Base-by-base conservation (phyloP, 129 eudicot species). In the Helianthus annuus region DNA sequence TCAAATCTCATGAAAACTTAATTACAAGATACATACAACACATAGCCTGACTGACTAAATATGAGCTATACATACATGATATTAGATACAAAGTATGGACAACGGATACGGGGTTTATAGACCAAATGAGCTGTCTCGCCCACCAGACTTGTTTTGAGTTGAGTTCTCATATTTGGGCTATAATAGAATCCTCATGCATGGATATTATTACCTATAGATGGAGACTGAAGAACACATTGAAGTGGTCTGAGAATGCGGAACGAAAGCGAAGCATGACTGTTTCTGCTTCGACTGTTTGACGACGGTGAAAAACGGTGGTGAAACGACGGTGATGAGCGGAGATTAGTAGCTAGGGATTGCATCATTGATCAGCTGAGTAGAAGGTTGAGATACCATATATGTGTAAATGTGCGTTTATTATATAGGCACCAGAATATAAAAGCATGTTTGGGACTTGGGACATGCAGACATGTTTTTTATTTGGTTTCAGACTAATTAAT, bases 181-280 rank as follows among this genome's bases (percentile, higher is more conserved):
- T 27, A 27, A 27, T 2, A 27, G 32, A 27, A 27, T 19, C 22
- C 22, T 27, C 10, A 24, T 1, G 59, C 11, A 38, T 22, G 19
- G n/a, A n/a, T n/a, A n/a, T n/a, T 19, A 49, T 34, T 52, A 82
- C 89, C 90, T 80, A 78, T 22, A 68, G 88, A 32, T 1, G 89
- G 77, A 12, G 85, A 75, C 19, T 88, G 83, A 59, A 83, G 73
- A 76, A 80, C 83, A 66, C 83, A 68, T 78, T 82, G 85, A 59
- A 76, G 51, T 66, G 80, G 60, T 40, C 49, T 22, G 38, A 69
- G 83, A 62, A 44, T 68, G 82, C 83, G 62, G 46, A 82, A 64
- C 16, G 88, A 74, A 40, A 70, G 48, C 45, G 75, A 64, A 48
- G 64, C 61, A 11, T 64, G 29, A 57, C 16, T 56, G 12, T 32